phyloP scores from a whole-genome alignment of 305 asterid genomes.

The Euphrasia arctica region DNA sequence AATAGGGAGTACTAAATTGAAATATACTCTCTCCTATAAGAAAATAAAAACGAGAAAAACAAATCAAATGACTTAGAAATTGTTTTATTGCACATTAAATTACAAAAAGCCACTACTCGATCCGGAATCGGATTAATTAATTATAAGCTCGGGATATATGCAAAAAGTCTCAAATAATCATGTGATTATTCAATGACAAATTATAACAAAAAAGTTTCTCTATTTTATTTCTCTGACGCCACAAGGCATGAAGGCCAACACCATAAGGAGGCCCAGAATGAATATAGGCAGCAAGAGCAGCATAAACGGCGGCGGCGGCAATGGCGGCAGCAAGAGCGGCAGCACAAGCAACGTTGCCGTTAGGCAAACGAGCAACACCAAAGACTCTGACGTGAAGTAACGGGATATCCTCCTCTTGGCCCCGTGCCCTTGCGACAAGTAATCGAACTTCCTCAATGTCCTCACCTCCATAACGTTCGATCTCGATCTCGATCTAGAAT shows the following conservation, averaged over 20 bases:
- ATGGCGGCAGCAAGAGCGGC: conserved; percentile 75
- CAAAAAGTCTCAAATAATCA: too few relatives aligned
- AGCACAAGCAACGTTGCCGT: conserved; percentile 61
- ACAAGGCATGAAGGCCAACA: conserved; percentile 72
- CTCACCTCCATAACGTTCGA: conserved; percentile 38
- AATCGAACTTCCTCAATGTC: conserved; percentile 26
- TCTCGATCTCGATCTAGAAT: conserved; percentile 18
- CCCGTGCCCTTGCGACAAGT: conserved; percentile 38
- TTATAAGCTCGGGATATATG: too few relatives aligned
- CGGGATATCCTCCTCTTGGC: conserved; percentile 30
- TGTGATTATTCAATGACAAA: too few relatives aligned
- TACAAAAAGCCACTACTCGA: too few relatives aligned
- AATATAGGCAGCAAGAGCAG: conserved; percentile 63
- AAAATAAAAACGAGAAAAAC: too few relatives aligned
- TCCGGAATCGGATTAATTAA: too few relatives aligned
- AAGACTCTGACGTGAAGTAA: conserved; percentile 51
- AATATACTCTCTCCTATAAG: too few relatives aligned
- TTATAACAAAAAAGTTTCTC: too few relatives aligned
- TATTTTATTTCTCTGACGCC: conserved; percentile 22
- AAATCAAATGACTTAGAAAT: too few relatives aligned
- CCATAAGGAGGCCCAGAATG: conserved; percentile 50
- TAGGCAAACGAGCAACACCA: conserved; percentile 52
- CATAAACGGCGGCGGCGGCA: conserved; percentile 83
- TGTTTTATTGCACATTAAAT: too few relatives aligned
- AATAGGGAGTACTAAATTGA: too few relatives aligned